phyloP scores from a whole-genome alignment of 2,329 filamentous ascomycete genomes.

The Capronia americana region DNA sequence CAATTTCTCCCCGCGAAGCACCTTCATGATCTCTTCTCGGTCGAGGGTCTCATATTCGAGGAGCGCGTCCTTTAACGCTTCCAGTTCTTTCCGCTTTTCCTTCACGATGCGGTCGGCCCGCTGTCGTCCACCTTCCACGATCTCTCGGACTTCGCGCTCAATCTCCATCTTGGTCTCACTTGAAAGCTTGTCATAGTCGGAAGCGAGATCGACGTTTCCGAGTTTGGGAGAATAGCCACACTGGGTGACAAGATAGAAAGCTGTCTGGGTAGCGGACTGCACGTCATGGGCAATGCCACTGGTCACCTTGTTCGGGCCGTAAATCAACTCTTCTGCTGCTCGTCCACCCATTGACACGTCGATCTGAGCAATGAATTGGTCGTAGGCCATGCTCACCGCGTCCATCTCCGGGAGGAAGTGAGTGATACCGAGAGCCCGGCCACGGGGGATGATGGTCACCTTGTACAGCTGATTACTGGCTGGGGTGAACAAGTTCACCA shows the following conservation, averaged over 20 bases:
- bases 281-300: conserved; percentile 87
- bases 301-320: conserved; percentile 87
- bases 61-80: conserved; percentile 84
- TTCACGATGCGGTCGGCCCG: conserved; percentile 75
- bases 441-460: conserved; percentile 93
- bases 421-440: conserved; percentile 83
- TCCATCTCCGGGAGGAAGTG: conserved; percentile 82
- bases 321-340: conserved; percentile 87
- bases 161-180: conserved; percentile 85
- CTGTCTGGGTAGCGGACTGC: conserved; percentile 77
- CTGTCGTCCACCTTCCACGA: conserved; percentile 80
- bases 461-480: conserved; percentile 85
- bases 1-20: conserved; percentile 84
- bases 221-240: conserved; percentile 88
- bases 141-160: conserved; percentile 83
- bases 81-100: conserved; percentile 80
- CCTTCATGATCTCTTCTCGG: conserved; percentile 86
- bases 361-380: conserved; percentile 80
- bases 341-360: conserved; percentile 85
- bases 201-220: conserved; percentile 86
- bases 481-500: conserved; percentile 83
- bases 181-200: conserved; percentile 80
- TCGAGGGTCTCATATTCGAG: conserved; percentile 94
- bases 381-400: conserved; percentile 84
- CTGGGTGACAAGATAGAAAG: conserved; percentile 85